Evolutionary conservation across 495 filamentous ascomycete genomes (phyloP), one percentile per base, ranked within the genome.

Genomic region (Neurospora intermedia): DNA sequence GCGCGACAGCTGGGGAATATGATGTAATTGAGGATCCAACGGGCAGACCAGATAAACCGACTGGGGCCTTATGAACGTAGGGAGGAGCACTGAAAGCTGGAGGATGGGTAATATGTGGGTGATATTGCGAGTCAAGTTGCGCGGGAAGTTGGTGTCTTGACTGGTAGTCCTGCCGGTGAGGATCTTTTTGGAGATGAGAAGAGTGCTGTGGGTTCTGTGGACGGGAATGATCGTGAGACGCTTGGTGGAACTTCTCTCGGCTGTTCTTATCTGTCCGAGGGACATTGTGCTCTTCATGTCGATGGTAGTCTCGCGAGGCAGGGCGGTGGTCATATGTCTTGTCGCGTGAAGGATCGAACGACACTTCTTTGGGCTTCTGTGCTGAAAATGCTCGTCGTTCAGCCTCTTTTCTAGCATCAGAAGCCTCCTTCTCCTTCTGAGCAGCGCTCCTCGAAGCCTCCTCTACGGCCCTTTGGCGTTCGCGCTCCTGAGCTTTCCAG

Each of bases 241-340:
- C 0, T 0, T 31, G 6, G 13, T 16, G 13, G 0, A 0, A 13
- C 11, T 8, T 15, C 54, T 62, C 23, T 0, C 16, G 54, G 54
- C 0, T 59, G 0, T 6, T 11, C 0, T 6, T 59, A 1, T 31
- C 27, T 0, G 54, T 0, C 8, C 0, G 54, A 4, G 3, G 13
- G 23, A 62, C 23, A 0, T 27, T 3, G 0, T 62, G 54, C 13
- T 62, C 23, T 2, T 35, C 54, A 18, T 23, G 13, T 0, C 1
- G 23, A 2, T 2, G 23, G 20, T 62, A 4, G 54, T 35, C 6
- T 0, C 16, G 48, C 13, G 54, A 6, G 16, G 54, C 6, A 62
- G 54, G 7, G 20, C 27, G 0, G 0, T 1, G 23, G 54, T 27
- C 54, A 13, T 62, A 62, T 2, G 23, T 62, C 0, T 4, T 13